These are phyloP conservation scores for Mycena chlorophos DNA, from an alignment of 768 basidiomycete genomes.

Conservation along the genomic window DNA sequence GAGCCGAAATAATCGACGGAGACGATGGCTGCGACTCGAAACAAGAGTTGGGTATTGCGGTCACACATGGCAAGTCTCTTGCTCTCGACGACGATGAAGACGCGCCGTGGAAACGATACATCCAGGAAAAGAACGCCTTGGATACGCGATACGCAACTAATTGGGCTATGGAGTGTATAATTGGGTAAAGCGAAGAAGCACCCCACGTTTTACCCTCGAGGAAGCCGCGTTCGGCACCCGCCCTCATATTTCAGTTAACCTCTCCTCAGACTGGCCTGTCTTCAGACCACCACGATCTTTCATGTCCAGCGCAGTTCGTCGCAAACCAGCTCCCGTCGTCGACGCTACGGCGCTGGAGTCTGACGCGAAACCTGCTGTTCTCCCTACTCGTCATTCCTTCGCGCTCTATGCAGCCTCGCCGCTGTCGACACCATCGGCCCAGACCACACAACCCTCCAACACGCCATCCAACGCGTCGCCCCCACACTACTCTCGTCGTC, in stretches of 20 bases:
- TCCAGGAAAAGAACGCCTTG: too few species aligned
- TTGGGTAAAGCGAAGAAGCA: neutral
- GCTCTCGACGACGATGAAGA: too few species aligned
- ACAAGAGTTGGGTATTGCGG: too few species aligned
- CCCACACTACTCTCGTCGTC: slow-evolving; percentile 14
- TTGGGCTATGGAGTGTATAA: neutral
- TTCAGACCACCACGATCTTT: neutral
- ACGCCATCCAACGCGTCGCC: neutral
- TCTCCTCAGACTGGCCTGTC: neutral
- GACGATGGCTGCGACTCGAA: too few species aligned
- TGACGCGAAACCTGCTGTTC: neutral
- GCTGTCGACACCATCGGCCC: neutral
- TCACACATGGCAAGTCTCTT: too few species aligned
- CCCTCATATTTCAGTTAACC: neutral
- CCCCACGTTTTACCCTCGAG: neutral
- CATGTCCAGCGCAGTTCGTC: neutral
- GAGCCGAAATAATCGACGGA: too few species aligned
- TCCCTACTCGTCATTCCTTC: slow-evolving; percentile 9
- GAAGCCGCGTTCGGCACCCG: neutral
- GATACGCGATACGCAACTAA: too few species aligned
- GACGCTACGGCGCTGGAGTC: neutral
- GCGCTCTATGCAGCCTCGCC: slow-evolving; percentile 12
- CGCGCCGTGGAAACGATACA: too few species aligned
- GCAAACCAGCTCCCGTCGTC: slow-evolving; percentile 15
- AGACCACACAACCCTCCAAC: too few species aligned